Conservation (phyloP, 2,329 filamentous ascomycete species). For the Amesomyces nigricolor region DNA sequence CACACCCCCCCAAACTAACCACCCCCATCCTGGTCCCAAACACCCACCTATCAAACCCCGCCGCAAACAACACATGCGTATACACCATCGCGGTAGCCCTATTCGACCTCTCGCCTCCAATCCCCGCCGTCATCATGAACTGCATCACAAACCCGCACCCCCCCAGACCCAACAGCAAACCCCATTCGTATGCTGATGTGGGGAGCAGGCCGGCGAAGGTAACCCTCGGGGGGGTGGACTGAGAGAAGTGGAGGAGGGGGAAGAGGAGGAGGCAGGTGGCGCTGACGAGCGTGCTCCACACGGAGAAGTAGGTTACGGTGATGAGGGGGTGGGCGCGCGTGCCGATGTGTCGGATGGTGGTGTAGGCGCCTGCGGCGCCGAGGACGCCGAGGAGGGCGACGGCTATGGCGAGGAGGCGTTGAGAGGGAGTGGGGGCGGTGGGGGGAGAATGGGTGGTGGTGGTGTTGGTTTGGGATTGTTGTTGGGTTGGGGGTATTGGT, state of each 20-base stretch:
- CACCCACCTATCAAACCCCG: constrained; percentile 46
- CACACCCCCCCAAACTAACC: constrained; percentile 46
- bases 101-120: constrained; percentile 64
- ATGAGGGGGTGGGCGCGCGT: constrained; percentile 75
- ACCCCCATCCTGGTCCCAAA: constrained; percentile 48
- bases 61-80: constrained; percentile 53
- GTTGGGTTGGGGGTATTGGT: not conserved
- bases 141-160: constrained; percentile 77
- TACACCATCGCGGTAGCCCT: constrained; percentile 54
- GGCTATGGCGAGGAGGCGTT: constrained; percentile 64
- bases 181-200: constrained; percentile 51
- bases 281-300: constrained; percentile 64
- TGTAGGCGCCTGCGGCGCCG: constrained; percentile 69
- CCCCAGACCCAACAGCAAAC: constrained; percentile 62
- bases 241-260: constrained; percentile 39
- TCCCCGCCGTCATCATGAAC: constrained; percentile 72
- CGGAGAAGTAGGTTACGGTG: constrained; percentile 77
- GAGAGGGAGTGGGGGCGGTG: constrained; percentile 46
- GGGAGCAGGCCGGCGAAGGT: constrained; percentile 37
- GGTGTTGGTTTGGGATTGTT: not conserved
- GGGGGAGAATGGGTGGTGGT: not conserved
- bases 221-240: constrained; percentile 36
- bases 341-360: constrained; percentile 73
- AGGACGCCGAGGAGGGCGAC: constrained; percentile 71
- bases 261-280: constrained; percentile 51